phyloP scores from a whole-genome alignment of 148 eudicot species.

The Persicaria tinctoria region DNA sequence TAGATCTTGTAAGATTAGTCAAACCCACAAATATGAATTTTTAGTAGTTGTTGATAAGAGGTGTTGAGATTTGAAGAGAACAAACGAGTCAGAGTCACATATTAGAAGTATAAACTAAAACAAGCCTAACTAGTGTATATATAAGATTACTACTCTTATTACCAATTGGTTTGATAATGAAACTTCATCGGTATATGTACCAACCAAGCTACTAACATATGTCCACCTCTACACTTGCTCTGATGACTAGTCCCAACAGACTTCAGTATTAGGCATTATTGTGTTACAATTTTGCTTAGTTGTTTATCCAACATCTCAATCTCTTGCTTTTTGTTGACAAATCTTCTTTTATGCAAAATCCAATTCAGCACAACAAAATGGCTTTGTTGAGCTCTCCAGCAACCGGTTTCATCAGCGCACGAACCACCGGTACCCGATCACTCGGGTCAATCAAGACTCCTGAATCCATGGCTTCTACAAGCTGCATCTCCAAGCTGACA shows the following conservation, averaged over 20 bases:
- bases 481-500: constrained; percentile 27
- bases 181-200: no score
- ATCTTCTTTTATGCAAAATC: no score
- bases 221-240: not conserved
- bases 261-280: not conserved
- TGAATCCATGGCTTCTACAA: constrained; percentile 27
- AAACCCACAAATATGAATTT: no score
- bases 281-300: not conserved
- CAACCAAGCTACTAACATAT: not conserved
- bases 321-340: not conserved
- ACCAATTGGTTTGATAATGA: no score
- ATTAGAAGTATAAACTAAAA: no score
- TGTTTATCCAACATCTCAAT: not conserved
- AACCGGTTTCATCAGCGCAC: not conserved
- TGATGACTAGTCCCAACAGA: not conserved
- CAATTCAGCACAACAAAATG: constrained; percentile 6
- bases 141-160: no score
- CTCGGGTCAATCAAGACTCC: constrained; percentile 20
- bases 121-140: no score
- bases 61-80: no score
- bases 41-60: no score
- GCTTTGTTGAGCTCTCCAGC: constrained; percentile 8
- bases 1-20: no score
- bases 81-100: no score
- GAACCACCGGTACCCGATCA: not conserved